Evolutionary conservation across 345 rosid genomes (phyloP).

Genomic region (Cochlearia excelsa): DNA sequence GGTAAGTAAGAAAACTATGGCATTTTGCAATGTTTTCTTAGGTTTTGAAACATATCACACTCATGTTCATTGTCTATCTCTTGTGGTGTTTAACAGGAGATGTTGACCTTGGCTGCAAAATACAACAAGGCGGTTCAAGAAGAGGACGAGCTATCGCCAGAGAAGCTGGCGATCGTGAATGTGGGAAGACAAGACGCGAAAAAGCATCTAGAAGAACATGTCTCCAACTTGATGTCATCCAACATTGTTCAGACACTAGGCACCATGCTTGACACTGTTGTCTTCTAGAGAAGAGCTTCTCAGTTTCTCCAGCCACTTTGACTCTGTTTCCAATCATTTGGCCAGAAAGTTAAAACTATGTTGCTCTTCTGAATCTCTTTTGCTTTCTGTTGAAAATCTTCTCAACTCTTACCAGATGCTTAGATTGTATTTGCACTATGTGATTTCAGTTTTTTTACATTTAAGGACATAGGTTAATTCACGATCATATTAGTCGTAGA

Average conservation of each 20-base stretch:
- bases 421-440: slow-evolving; percentile 22
- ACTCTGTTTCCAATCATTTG: slow-evolving; percentile 6
- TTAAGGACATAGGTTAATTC: no score
- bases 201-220: slow-evolving; percentile 96
- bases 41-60: background rate
- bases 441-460: background rate
- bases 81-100: slow-evolving; percentile 58
- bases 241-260: slow-evolving; percentile 97
- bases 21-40: background rate
- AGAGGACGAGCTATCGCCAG: slow-evolving; percentile 93
- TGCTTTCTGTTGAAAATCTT: slow-evolving; percentile 10
- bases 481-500: no score
- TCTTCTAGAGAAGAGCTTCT: slow-evolving; percentile 47
- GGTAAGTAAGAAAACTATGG: slow-evolving; percentile 34
- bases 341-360: slow-evolving; percentile 22
- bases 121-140: slow-evolving; percentile 98
- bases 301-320: background rate
- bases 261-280: slow-evolving; percentile 96
- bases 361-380: slow-evolving; percentile 9
- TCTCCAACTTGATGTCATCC: slow-evolving; percentile 94
- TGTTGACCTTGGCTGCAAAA: slow-evolving; percentile 74
- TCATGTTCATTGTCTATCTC: slow-evolving; percentile 11
- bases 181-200: slow-evolving; percentile 99
- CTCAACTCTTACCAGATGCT: slow-evolving; percentile 9
- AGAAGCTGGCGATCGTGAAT: slow-evolving; percentile 87